A percentile compares a stretch with the other conserved stretches of the same genome.
Conservation (phyloP, 2,329 filamentous ascomycete genomes). For the Alternaria brassicae region DNA sequence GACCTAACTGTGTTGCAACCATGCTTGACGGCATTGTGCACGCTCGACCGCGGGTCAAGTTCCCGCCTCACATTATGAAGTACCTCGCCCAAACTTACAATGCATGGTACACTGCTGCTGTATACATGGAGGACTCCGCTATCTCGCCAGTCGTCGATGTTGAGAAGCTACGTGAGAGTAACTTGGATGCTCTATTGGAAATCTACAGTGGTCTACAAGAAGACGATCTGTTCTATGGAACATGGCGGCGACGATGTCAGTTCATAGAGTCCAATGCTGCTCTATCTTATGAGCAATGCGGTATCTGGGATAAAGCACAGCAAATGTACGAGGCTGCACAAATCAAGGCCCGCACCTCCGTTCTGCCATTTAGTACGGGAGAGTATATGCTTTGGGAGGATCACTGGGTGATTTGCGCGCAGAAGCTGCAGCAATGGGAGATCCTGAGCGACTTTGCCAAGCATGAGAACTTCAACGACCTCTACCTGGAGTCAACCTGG, state of each 20-base stretch:
- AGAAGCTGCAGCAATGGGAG: constrained; percentile 99
- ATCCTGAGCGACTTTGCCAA: constrained; percentile 97
- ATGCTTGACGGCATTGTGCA: constrained; percentile 86
- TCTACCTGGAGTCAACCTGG: constrained; percentile 95
- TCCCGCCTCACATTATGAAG: constrained; percentile 95
- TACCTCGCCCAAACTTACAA: constrained; percentile 94
- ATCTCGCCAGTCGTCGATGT: constrained; percentile 87
- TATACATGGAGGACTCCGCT: constrained; percentile 87
- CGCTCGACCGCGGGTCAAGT: constrained; percentile 84
- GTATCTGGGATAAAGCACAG: constrained; percentile 99
- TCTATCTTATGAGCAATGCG: constrained; percentile 96
- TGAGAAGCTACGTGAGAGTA: constrained; percentile 85
- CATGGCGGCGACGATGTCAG: constrained; percentile 92
- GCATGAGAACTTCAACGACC: constrained; percentile 97
- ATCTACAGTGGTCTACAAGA: constrained; percentile 90
- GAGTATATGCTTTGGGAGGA: constrained; percentile 99
- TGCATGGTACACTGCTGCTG: constrained; percentile 93
- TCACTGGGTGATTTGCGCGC: constrained; percentile 96
- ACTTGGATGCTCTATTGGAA: constrained; percentile 93
- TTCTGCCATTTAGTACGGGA: constrained; percentile 93
- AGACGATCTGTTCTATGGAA: constrained; percentile 96
- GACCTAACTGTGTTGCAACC: constrained; percentile 94
- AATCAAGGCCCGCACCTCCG: constrained; percentile 93
- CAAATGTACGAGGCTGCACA: constrained; percentile 96
- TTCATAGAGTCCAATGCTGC: constrained; percentile 98